Base-by-base conservation (phyloP, 345 rosid genomes). In the Citrus hindsii region DNA sequence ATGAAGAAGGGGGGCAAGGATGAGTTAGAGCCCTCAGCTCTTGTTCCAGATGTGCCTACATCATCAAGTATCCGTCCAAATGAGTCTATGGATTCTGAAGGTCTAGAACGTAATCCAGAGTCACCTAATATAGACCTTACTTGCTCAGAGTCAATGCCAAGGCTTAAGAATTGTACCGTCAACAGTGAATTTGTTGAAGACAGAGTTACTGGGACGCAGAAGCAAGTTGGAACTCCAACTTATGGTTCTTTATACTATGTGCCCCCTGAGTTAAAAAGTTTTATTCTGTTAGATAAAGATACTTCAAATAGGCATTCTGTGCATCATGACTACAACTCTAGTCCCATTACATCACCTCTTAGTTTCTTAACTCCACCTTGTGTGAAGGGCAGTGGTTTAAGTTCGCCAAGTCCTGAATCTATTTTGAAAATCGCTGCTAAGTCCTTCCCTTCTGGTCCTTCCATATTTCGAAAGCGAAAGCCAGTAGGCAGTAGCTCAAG, bases 291-390 rank as follows among this genome's bases (percentile, higher is more conserved):
- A 76, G 88, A 87, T 59, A 76, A 82, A 30, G 93, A 86, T 79
- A 62, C 55, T 73, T 79, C 76, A 65, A 81, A 84, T 76, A 74
- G 13, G n/a, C 79, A 60, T 81, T 84, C 76, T 67, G 9, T 51
- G 69, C 84, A 83, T 63, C 84, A 79, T 67, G 87, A 82, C 42
- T 77, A 80, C 79, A 79, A 63, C 69, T 81, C 86, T 80, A 87
- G 89, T 82, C 95, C 95, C 61, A 59, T 67, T 53, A 63, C 82
- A 19, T 90, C 98, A 65, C 95, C 97, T 14, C 61, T 87, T 80
- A 81, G 86, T 83, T 93, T 91, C 89, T 90, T 87, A 89, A 94
- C 97, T 80, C 98, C 99, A 62, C 92, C 97, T 60, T 76, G 91
- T 81, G 89, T 83, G 81, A 90, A 85, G 83, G 76, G 85, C 64